A percentile compares a stretch with the other conserved stretches of the same genome.
Conservation (phyloP, 83 land plant species). For the Picea mariana region DNA sequence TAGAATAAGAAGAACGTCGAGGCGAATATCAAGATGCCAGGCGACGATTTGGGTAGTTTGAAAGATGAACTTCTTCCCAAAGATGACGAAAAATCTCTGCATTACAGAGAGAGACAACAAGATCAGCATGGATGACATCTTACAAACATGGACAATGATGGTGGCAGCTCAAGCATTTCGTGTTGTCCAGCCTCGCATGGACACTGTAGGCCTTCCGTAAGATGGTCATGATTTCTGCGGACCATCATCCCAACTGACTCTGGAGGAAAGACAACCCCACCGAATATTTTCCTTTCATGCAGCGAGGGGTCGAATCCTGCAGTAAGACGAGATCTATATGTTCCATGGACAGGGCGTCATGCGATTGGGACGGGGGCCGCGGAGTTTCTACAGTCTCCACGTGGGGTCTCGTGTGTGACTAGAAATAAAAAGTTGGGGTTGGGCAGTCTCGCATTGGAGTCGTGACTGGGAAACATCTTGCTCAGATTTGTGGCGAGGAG, state of each 20-base stretch:
- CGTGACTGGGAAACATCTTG: too few relatives aligned
- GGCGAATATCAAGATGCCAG: too few relatives aligned
- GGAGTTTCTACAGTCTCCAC: constrained; percentile 71
- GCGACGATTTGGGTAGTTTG: too few relatives aligned
- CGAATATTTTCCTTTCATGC: too few relatives aligned
- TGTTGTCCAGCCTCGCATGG: constrained; percentile 78
- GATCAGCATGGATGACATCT: constrained; percentile 73
- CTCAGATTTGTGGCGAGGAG: too few relatives aligned
- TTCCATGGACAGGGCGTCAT: constrained; percentile 42
- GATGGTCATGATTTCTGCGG: constrained; percentile 92
- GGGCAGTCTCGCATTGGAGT: too few relatives aligned
- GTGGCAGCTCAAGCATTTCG: constrained; percentile 83
- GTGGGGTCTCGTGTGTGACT: constrained; percentile 75
- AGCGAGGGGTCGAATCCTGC: not conserved
- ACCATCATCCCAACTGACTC: constrained; percentile 19
- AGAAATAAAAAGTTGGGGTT: constrained; percentile 78
- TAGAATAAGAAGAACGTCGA: too few relatives aligned
- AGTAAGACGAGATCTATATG: constrained; percentile 34
- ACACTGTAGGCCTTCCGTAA: constrained; percentile 83
- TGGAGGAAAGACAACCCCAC: constrained; percentile 40
- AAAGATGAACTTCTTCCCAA: too few relatives aligned
- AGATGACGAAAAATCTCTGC: too few relatives aligned
- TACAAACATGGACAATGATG: constrained; percentile 64
- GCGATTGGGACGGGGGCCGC: constrained; percentile 77
- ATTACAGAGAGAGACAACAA: too few relatives aligned